Evolutionary conservation across 768 basidiomycete genomes (phyloP), one percentile per base, ranked within the genome.

Genomic region (Boletus sp.): DNA sequence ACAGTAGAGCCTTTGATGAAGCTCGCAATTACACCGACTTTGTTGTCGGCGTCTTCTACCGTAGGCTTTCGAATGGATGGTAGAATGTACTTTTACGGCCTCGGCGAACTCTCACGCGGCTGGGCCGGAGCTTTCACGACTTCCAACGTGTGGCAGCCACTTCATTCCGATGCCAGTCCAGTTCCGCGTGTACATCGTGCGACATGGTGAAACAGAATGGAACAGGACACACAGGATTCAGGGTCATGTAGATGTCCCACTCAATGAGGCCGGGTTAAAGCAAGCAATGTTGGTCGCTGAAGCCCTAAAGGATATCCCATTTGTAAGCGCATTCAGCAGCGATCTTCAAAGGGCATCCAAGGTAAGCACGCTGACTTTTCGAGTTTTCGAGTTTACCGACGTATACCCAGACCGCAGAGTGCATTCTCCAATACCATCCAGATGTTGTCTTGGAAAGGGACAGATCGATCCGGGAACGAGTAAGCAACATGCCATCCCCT

Each of bases 201-300:
- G 90, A 42, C 90, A 92, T 62, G 90, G 89, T 18, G 89, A 92
- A 75, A 92, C 90, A 28, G 78, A 83, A 41, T 84, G 80, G 65
- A 92, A 92, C 70, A 72, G 76, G 51, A 71, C 74, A 7, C 75
- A 77, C 28, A 82, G 88, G 55, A 80, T 90, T 45, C 90, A 93
- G 75, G 91, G 91, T 40, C 91, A 93, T 9, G 64, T 83, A 54
- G 87, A 93, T 71, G 85, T 85, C 7, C 60, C 70, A 40, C 76
- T 93, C 65, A 92, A 92, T 62, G 80, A 76, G 15, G 72, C 69
- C 4, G 91, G 91, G 14, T 52, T 77, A 47, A 73, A 73, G 52
- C 90, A 93, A 69, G 87, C 87, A 20, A 64, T 66, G 54, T 71
- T 77, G 52, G 80, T 84, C 2, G 87, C 81, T 2, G 71, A 78